phyloP scores from a whole-genome alignment of 2,329 filamentous ascomycete genomes.

The Chaetomium sp. region DNA sequence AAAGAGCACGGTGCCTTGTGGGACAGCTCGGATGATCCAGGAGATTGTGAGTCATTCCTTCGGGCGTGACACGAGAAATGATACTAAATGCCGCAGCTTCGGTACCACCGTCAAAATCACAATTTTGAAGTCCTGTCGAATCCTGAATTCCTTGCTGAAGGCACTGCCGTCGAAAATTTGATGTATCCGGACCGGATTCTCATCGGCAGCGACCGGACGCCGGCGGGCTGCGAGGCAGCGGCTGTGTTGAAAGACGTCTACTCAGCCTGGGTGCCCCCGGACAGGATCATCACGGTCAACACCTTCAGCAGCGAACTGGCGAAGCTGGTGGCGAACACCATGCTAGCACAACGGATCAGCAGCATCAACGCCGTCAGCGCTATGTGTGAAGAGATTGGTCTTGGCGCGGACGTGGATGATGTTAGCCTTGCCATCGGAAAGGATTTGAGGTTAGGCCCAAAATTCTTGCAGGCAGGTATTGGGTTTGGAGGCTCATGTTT shows the following conservation, averaged over 20 bases:
- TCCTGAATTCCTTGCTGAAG: slow-evolving; percentile 58
- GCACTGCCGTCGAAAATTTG: slow-evolving; percentile 52
- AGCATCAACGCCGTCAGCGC: slow-evolving; percentile 58
- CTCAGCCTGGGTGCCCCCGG: slow-evolving; percentile 46
- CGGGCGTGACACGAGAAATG: too few relatives aligned
- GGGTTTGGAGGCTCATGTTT: slow-evolving; percentile 62
- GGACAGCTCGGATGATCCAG: slow-evolving; percentile 50
- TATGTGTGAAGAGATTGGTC: slow-evolving; percentile 49
- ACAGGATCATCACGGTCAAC: slow-evolving; percentile 51
- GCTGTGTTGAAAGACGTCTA: slow-evolving; percentile 47
- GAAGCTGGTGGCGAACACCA: slow-evolving; percentile 57
- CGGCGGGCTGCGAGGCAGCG: slow-evolving; percentile 43
- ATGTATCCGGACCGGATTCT: slow-evolving; percentile 52
- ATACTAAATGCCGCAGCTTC: slow-evolving; percentile 15
- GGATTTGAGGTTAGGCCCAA: slow-evolving; percentile 49
- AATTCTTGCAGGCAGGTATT: slow-evolving; percentile 52
- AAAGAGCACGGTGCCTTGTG: slow-evolving; percentile 58
- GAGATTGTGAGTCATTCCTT: slow-evolving; percentile 39
- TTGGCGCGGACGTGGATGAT: slow-evolving; percentile 40
- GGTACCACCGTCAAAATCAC: slow-evolving; percentile 36
- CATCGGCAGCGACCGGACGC: slow-evolving; percentile 49
- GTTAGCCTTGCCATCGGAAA: slow-evolving; percentile 49
- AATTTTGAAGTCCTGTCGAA: slow-evolving; percentile 57
- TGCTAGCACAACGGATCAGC: slow-evolving; percentile 58
- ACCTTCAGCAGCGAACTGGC: slow-evolving; percentile 56